Evolutionary conservation across 768 basidiomycete genomes (phyloP).

Genomic region (Baorangia bicolor): DNA sequence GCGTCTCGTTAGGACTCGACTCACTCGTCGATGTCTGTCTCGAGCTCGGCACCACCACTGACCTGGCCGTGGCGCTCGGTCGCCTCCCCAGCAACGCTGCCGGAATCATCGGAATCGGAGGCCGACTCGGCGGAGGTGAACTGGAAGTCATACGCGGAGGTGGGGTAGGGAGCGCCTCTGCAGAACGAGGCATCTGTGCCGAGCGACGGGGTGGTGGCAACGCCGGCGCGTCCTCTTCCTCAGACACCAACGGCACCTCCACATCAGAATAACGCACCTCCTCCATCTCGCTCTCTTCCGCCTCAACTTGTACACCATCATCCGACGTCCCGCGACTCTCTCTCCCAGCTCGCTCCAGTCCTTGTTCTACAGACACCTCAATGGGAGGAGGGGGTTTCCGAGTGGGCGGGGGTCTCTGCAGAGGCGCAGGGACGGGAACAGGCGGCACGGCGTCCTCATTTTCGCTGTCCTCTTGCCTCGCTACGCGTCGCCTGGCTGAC

Average conservation of each 20-base stretch:
- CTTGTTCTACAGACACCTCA: conserved; percentile 2
- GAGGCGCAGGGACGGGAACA: conserved; percentile 34
- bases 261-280: conserved; percentile 62
- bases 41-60: conserved; percentile 34
- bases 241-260: conserved; percentile 26
- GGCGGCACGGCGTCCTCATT: conserved; percentile 24
- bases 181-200: conserved; percentile 21
- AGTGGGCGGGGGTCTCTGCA: conserved; percentile 29
- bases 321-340: conserved; percentile 48
- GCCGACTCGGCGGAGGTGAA: conserved; percentile 36
- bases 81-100: conserved; percentile 35
- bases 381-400: conserved; percentile 33
- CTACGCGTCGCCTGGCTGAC: conserved; percentile 14
- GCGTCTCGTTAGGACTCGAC: conserved; percentile 8
- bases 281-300: conserved; percentile 72
- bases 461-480: conserved; percentile 31
- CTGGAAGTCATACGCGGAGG: conserved; percentile 41
- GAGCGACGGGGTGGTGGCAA: conserved; percentile 52
- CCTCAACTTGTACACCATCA: conserved; percentile 64
- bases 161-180: conserved; percentile 42
- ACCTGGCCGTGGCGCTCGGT: conserved; percentile 35
- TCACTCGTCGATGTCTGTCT: conserved; percentile 40
- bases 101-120: conserved; percentile 38
- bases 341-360: conserved; percentile 36
- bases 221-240: conserved; percentile 46